Base-by-base conservation (phyloP, 2,329 filamentous ascomycete species). In the Paecilomyces dactylethromorphus region DNA sequence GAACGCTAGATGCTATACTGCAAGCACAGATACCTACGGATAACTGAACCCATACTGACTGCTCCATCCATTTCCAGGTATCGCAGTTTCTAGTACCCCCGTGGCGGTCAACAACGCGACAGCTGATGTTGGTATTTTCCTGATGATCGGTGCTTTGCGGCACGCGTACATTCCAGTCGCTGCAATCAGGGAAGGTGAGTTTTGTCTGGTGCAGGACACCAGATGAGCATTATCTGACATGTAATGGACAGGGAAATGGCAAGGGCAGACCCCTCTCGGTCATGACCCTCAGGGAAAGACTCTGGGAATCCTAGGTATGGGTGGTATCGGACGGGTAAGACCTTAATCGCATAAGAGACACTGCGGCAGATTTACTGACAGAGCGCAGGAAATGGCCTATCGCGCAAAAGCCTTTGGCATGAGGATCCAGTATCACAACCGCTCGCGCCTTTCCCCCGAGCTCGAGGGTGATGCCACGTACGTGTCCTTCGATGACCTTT, bases 371-470 rank as follows among this genome's bases (percentile, higher is more conserved):
- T 21, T 15, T 53, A 32, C 32, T 53, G 53, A 50, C 56, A 29
- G 31, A 33, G n/a, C 10, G 15, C 39, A 79, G 77, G 76, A 79
- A 69, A 75, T 79, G 65, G 77, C 77, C 45, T 66, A 66, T 57
- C 75, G 77, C 49, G 77, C 77, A 26, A 72, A 71, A 59, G 76
- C 75, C 13, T 79, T 79, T 56, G 77, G 77, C 18, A 78, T 78
- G 75, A 77, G 71, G 54, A 78, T 79, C 58, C 73, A 76, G 56
- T 79, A 79, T 62, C 77, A 79, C 67, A 79, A 79, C 60, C 74
- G 77, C 57, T 72, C 71, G 6, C 70, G 69, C n/a, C 70, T 79
- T 1, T 63, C 74, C 1, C 65, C 71, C 3, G 74, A 78, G 15
- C 65, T 76, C 11, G 77, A 79, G 62, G 69, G 60, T 5, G 75